These are phyloP conservation scores for Aphanomyces euteiches DNA, from an alignment of 352 stramenopile species.

Conservation along the genomic window DNA sequence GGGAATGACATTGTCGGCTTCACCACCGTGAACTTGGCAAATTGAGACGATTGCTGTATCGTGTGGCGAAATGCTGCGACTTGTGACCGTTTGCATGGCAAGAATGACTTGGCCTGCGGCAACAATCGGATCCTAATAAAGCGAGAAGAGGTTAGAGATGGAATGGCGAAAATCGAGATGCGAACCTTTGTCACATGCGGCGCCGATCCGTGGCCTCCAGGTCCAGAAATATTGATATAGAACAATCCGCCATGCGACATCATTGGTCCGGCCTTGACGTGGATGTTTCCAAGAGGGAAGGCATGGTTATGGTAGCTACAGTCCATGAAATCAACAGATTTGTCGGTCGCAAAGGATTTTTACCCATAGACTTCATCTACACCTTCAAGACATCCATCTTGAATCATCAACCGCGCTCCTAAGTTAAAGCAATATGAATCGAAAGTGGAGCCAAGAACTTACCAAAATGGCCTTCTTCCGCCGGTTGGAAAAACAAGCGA, in stretches of 20 bases:
- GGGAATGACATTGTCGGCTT: slow-evolving; percentile 95
- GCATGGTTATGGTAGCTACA: slow-evolving; percentile 72
- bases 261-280: slow-evolving; percentile 84
- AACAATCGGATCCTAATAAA: neutral
- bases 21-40: slow-evolving; percentile 86
- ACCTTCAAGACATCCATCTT: slow-evolving; percentile 82
- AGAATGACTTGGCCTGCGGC: slow-evolving; percentile 8
- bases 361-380: slow-evolving; percentile 88
- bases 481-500: slow-evolving; percentile 94
- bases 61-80: slow-evolving; percentile 81
- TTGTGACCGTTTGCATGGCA: slow-evolving; percentile 85
- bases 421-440: neutral
- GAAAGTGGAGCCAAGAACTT: slow-evolving; percentile 14
- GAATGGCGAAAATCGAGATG: neutral
- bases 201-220: slow-evolving; percentile 92
- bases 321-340: neutral
- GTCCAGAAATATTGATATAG: slow-evolving; percentile 85
- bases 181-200: slow-evolving; percentile 80
- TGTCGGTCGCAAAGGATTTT: neutral
- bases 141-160: neutral
- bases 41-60: slow-evolving; percentile 90
- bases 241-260: slow-evolving; percentile 91
- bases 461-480: slow-evolving; percentile 76
- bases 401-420: slow-evolving; percentile 84
- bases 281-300: slow-evolving; percentile 86